These are phyloP conservation scores for Tetradesmus lagerheimii DNA, from an alignment of 139 green algal species.

Conservation along the genomic window DNA sequence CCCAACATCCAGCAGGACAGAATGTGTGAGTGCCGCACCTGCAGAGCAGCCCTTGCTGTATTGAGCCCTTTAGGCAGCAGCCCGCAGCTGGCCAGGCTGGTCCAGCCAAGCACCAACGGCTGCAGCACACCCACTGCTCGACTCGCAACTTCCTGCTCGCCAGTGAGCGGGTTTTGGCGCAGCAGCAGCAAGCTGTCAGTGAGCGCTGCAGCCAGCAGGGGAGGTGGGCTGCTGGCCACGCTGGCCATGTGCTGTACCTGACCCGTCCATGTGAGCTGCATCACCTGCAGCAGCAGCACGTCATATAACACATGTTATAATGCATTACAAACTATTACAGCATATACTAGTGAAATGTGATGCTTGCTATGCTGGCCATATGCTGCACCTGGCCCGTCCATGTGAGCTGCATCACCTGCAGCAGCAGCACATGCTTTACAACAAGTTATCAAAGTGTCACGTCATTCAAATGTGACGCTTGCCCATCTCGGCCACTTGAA, in stretches of 20 bases:
- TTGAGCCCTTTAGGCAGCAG: slow-evolving; percentile 48
- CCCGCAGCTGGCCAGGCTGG: slow-evolving; percentile 49
- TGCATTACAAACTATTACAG: too few species aligned
- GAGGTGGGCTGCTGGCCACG: slow-evolving; percentile 36
- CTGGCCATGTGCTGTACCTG: slow-evolving; percentile 45
- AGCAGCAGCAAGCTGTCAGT: slow-evolving; percentile 59
- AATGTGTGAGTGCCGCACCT: slow-evolving; percentile 11
- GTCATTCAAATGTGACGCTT: slow-evolving; percentile 6
- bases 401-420: slow-evolving; percentile 55
- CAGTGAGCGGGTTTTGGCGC: slow-evolving; percentile 25
- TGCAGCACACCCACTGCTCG: slow-evolving; percentile 56
- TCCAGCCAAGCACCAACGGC: slow-evolving; percentile 60
- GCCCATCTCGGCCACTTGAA: slow-evolving; percentile 62
- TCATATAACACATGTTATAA: neutral
- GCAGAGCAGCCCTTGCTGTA: slow-evolving; percentile 40
- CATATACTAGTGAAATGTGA: too few species aligned
- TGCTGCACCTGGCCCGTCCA: slow-evolving; percentile 60
- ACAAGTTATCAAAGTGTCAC: too few species aligned
- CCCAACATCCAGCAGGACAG: too few species aligned
- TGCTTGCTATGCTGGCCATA: slow-evolving; percentile 40
- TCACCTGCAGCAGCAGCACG: slow-evolving; percentile 21
- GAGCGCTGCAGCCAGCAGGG: slow-evolving; percentile 54
- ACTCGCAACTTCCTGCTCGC: slow-evolving; percentile 29
- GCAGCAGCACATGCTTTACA: neutral
- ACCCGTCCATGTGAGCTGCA: slow-evolving; percentile 65